A percentile compares a stretch with the other conserved stretches of the same genome.
These are phyloP conservation scores for Pythium angustatum DNA, from an alignment of 352 stramenopile genomes.

Conservation along the genomic window DNA sequence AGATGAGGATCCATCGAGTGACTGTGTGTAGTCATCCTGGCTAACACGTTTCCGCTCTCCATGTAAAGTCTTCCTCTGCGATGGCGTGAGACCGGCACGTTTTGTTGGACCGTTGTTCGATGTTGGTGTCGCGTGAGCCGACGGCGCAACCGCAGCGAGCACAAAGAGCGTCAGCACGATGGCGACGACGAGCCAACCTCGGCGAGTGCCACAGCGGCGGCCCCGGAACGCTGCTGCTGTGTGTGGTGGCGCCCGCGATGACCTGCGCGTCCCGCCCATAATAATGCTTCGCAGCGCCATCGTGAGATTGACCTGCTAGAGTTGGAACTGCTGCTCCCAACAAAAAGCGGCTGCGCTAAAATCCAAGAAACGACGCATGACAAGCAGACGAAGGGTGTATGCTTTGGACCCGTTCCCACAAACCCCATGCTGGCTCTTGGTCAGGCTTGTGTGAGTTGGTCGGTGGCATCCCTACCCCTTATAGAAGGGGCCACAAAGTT, in stretches of 20 bases:
- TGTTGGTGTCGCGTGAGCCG: not conserved
- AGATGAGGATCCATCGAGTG: not conserved
- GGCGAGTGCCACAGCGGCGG: not conserved
- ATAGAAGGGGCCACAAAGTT: conserved; percentile 3
- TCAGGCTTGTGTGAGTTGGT: not conserved
- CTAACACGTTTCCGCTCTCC: no score
- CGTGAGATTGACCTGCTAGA: not conserved
- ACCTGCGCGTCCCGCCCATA: not conserved
- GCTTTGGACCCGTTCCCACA: conserved; percentile 1
- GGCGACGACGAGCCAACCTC: not conserved
- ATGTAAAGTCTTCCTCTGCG: not conserved
- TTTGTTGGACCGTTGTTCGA: not conserved
- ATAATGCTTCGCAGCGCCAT: not conserved
- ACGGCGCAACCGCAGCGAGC: not conserved
- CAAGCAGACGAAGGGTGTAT: conserved; percentile 17
- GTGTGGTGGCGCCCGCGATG: not conserved
- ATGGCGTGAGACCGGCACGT: not conserved
- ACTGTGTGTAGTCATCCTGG: no score
- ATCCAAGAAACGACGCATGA: conserved; percentile 10
- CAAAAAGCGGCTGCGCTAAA: not conserved
- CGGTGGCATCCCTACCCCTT: conserved; percentile 9
- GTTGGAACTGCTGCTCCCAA: not conserved
- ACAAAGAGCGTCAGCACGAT: not conserved
- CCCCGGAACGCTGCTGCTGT: not conserved
- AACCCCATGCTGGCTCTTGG: conserved; percentile 16